Conservation (phyloP, 441 rosid species). For the Erysimum pusillum region DNA sequence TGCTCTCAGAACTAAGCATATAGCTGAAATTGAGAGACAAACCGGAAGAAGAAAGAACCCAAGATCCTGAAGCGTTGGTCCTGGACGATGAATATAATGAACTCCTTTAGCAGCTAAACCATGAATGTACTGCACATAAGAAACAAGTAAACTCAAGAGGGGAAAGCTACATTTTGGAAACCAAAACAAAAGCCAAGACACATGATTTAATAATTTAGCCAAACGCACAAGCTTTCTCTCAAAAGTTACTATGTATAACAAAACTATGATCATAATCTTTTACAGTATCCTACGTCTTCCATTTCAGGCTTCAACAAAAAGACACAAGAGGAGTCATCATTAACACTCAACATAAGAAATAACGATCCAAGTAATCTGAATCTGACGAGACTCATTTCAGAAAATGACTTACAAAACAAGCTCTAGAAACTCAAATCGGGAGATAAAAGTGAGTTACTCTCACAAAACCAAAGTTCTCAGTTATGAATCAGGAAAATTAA, state of each 20-base stretch:
- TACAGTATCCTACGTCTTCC: slow-evolving; percentile 50
- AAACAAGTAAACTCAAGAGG: background rate
- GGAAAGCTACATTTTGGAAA: slow-evolving; percentile 6
- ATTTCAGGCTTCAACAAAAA: slow-evolving; percentile 16
- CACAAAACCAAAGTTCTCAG: slow-evolving; percentile 24
- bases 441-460: slow-evolving; percentile 8
- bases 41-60: slow-evolving; percentile 95
- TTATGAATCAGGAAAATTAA: slow-evolving; percentile 5
- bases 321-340: background rate
- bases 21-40: slow-evolving; percentile 46
- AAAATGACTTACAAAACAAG: slow-evolving; percentile 14
- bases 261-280: slow-evolving; percentile 43
- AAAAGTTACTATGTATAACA: slow-evolving; percentile 48
- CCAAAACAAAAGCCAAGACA: slow-evolving; percentile 23
- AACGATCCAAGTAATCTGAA: slow-evolving; percentile 29
- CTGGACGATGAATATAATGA: slow-evolving; percentile 91
- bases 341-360: slow-evolving; percentile 31
- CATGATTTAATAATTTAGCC: slow-evolving; percentile 12
- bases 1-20: slow-evolving; percentile 5
- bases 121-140: slow-evolving; percentile 79
- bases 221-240: slow-evolving; percentile 31
- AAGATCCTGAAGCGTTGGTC: slow-evolving; percentile 86
- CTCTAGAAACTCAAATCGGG: background rate
- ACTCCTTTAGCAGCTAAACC: slow-evolving; percentile 98
- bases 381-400: slow-evolving; percentile 13